Conservation (phyloP, 225 moss, liverwort and hornwort genomes). For the Asterella californica region DNA sequence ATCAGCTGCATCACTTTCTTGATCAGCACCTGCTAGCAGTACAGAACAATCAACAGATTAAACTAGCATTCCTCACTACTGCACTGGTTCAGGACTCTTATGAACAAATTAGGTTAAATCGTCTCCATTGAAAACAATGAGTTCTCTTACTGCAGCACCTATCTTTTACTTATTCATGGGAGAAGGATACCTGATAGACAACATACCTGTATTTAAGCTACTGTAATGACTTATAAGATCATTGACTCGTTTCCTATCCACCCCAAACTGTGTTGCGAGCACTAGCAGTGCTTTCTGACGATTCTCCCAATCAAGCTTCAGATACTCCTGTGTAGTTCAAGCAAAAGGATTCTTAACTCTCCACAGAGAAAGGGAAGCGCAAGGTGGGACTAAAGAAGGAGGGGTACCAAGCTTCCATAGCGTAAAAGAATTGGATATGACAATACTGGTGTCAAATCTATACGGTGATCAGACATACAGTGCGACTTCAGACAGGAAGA, state of each 20-base stretch:
- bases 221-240: conserved; percentile 79
- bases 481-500: not conserved
- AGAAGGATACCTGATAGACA: not conserved
- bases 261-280: conserved; percentile 80
- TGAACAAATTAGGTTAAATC: not conserved
- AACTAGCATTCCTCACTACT: not conserved
- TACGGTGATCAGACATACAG: not conserved
- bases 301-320: conserved; percentile 67
- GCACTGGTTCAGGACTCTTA: not conserved
- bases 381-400: not conserved
- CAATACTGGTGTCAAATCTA: not conserved
- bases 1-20: conserved; percentile 53
- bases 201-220: conserved; percentile 49
- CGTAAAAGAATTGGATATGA: not conserved
- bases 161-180: not conserved
- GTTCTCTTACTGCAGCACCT: not conserved
- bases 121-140: not conserved
- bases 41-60: not conserved
- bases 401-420: not conserved
- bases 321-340: conserved; percentile 59
- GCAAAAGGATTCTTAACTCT: not conserved
- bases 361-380: not conserved
- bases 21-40: conserved; percentile 41
- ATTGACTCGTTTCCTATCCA: conserved; percentile 70
- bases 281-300: conserved; percentile 71